Evolutionary conservation across 441 rosid species (phyloP), one percentile per base, ranked within the genome.

Genomic region (Eutrema salsugineum): DNA sequence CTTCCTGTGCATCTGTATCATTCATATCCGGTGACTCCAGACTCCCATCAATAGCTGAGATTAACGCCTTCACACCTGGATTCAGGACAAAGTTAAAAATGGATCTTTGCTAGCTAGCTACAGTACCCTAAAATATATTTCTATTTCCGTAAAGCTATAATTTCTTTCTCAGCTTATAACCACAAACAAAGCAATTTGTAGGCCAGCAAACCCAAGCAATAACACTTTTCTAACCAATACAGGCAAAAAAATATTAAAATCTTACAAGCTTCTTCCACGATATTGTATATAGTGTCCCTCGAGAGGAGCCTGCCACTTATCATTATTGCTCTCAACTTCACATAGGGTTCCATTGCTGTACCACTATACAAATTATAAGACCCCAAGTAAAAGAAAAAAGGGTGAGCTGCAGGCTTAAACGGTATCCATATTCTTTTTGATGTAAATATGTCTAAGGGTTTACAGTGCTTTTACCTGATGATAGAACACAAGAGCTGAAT

Each of bases 241-340:
- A 35, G 49, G 40, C 14, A 46, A 27, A 33, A 59, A 38, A 32
- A 30, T 62, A 63, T 19, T 38, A 9, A 66, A 50, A 63, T 40
- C 91, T 85, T 84, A 94, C 98, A 63, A 75, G 84, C 76, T 82
- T 91, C 91, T 4, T 91, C 95, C 66, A 83, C 63, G 67, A 77
- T 77, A 36, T 36, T 30, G 39, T 80, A 82, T 39, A 84, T 72
- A 49, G 70, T 83, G 28, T 87, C 96, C 75, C 71, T 87, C 15
- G 88, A 85, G 55, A 91, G 88, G 66, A 94, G 90, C 78, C 96
- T 86, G 73, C 95, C 98, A 73, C 83, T 83, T 64, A 90, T 88
- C 87, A 83, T 80, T 81, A 90, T 82, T 69, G 92, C 97, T 81
- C 97, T 88, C 51, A 91, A 83, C 82, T 91, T 84, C 79, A 88